A percentile compares a stretch with the other conserved stretches of the same genome.
phyloP scores from a whole-genome alignment of 257 asterid species.

The Jacaranda copaia region DNA sequence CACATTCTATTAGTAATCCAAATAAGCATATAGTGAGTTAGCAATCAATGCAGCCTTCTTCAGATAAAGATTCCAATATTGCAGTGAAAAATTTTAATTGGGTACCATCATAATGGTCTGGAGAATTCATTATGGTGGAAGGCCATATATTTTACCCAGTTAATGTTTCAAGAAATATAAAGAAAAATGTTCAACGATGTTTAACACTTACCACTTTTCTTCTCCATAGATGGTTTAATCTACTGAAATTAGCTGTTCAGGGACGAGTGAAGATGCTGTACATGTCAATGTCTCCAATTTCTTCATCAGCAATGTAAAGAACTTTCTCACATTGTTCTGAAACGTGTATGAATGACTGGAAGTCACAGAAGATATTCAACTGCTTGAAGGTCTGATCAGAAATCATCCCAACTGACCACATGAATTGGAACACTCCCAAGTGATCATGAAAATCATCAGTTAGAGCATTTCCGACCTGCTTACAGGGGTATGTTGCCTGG shows the following conservation, averaged over 20 bases:
- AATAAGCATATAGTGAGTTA: too few species aligned
- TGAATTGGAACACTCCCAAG: constrained; percentile 77
- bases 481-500: neutral
- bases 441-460: constrained; percentile 87
- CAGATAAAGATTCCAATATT: neutral
- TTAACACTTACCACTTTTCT: constrained; percentile 58
- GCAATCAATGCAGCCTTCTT: constrained; percentile 18
- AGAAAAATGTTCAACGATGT: neutral
- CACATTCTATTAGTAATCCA: neutral
- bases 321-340: constrained; percentile 59
- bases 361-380: constrained; percentile 66
- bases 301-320: constrained; percentile 64
- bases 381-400: constrained; percentile 92
- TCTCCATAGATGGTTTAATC: constrained; percentile 50
- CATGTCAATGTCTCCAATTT: constrained; percentile 82
- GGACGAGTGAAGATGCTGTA: constrained; percentile 95
- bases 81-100: too few species aligned
- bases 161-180: neutral
- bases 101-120: neutral
- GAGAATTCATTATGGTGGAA: neutral
- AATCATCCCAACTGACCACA: constrained; percentile 94
- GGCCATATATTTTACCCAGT: neutral
- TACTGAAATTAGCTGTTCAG: constrained; percentile 66
- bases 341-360: constrained; percentile 56
- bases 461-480: constrained; percentile 95